Evolutionary conservation across 2,329 filamentous ascomycete species (phyloP), one percentile per base, ranked within the genome.

Genomic region (Massarina eburnea): DNA sequence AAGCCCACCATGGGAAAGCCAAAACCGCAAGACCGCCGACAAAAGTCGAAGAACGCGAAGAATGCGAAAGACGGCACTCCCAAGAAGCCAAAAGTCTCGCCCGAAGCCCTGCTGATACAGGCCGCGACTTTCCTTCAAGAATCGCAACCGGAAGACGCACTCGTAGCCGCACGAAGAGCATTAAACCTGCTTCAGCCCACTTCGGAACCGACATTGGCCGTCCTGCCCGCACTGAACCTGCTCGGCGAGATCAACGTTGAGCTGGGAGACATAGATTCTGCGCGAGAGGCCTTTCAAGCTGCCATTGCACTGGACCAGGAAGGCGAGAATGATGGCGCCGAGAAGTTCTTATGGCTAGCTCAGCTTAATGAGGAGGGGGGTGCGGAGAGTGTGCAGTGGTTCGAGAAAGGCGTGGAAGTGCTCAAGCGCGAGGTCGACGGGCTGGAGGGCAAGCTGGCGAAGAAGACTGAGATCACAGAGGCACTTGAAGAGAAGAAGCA

Each of bases 271-370:
- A 78, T 88, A 43, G 86, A 92, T 42, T 74, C 81, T 14, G 92
- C 92, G 33, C 80, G 86, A 48, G 72, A 77, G 37, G 85, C 83
- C 61, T 95, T 96, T 62, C 69, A 84, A 49, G 78, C 81, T 36
- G 90, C 94, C 0, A 86, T 87, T 29, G 75, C 79, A 43, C 79
- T 94, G 27, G 94, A 99, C 66, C 79, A 84, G 19, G 82, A 91
- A 46, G 94, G 92, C 15, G 86, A 90, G 61, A 80, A 82, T 30
- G 91, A 91, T 39, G 91, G 91, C 1, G 83, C 91, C 0, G 92
- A 97, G 66, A 97, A 96, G 73, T 97, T 96, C 64, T 74, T 97
- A 39, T 95, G 91, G 82, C 77, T 99, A 47, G 94, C 94, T 52
- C 94, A 99, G 73, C 78, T 99, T 61, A 94, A 79, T 54, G 81